Evolutionary conservation across 2,329 filamentous ascomycete genomes (phyloP), one percentile per base, ranked within the genome.

Genomic region (Capronia coronata): DNA sequence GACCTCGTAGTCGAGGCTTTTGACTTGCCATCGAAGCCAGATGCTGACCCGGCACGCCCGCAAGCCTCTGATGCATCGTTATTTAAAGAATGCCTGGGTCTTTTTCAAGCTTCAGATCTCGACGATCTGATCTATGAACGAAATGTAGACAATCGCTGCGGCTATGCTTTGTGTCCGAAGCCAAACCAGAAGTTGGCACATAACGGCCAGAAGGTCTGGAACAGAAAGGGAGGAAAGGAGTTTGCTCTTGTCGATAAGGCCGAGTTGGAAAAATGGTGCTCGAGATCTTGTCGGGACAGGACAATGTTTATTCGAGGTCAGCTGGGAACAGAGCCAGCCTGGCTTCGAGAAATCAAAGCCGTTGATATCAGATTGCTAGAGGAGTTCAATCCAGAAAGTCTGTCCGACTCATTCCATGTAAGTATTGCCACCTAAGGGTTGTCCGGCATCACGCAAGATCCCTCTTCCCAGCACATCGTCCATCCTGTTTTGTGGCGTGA

Each of bases 291-390:
- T 69, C 86, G 86, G 1, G 79, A 80, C 57, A 77, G 87, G 42
- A 89, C 87, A 2, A 74, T 94, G 58, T 95, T 89, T 67, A 76
- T 97, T 60, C 87, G 89, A 63, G 86, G 94, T 19, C 93, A 98
- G 73, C 77, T 97, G 32, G 84, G 79, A 57, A 86, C 93, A 63
- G 83, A 85, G 55, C 87, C 89, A 0, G 87, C 86, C 0, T 95
- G 90, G 88, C 81, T 93, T 67, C 76, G 90, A 45, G 78, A 77
- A 3, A 80, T 78, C 2, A 75, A 76, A 23, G 70, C 71, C 1
- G 73, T 75, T 34, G 65, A 73, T 37, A 78, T 88, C 54, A 75
- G 84, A 29, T 63, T 88, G 29, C 66, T 84, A 1, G 81, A 87
- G 46, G 87, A 94, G 65, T 78, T 51, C 39, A 35, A 29, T 13